These are phyloP conservation scores for Alternaria ethzedia DNA, from an alignment of 2,329 filamentous ascomycete genomes.

Conservation along the genomic window DNA sequence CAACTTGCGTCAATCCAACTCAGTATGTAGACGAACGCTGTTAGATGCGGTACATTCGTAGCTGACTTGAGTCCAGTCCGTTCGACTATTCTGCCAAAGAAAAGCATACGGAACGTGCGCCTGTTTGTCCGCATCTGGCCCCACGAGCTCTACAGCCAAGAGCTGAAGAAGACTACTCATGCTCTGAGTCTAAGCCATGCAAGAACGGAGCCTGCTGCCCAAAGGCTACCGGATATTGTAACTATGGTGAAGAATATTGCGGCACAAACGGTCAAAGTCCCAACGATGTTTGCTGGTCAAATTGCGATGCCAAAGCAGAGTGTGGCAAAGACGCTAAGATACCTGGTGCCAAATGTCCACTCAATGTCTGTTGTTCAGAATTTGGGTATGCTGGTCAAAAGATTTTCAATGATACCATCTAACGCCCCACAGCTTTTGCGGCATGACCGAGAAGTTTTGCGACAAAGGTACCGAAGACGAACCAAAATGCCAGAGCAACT, in stretches of 20 bases:
- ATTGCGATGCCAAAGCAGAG: slow-evolving; percentile 6
- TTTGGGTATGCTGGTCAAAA: background rate
- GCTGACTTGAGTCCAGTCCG: too few relatives aligned
- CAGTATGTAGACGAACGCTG: too few relatives aligned
- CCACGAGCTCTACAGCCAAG: background rate
- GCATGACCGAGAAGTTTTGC: slow-evolving; percentile 2
- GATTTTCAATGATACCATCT: background rate
- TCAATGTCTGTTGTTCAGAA: slow-evolving; percentile 4
- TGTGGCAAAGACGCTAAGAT: background rate
- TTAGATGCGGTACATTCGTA: too few relatives aligned
- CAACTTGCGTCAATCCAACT: too few relatives aligned
- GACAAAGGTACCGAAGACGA: background rate
- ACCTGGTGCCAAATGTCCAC: background rate
- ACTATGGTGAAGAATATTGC: background rate
- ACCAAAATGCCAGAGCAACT: slow-evolving; percentile 6
- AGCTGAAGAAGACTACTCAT: background rate
- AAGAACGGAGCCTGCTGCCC: background rate
- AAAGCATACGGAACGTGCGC: background rate
- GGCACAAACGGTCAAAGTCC: background rate
- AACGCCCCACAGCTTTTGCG: background rate
- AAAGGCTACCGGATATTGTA: background rate
- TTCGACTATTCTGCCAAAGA: too few relatives aligned
- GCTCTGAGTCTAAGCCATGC: background rate
- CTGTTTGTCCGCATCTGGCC: background rate
- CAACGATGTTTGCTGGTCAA: background rate